Conservation (phyloP, 164 flowering plant genomes). For the Sextonia rubra region DNA sequence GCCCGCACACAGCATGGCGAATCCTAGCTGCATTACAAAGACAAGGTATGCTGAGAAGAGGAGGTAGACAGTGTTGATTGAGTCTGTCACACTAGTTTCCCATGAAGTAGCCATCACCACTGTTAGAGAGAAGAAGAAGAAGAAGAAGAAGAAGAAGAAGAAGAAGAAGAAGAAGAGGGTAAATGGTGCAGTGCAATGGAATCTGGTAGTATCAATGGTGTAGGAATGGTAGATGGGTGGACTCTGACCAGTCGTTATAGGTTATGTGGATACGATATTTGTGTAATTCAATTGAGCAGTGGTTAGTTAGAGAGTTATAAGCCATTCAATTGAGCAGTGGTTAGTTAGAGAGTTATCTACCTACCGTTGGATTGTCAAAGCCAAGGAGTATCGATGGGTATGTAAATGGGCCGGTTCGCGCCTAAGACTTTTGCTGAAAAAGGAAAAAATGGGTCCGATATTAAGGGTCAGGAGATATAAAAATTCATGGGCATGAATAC, state of each 20-base stretch:
- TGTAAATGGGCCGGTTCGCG: no score
- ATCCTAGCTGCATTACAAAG: constrained; percentile 75
- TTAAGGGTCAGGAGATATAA: no score
- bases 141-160: constrained; percentile 3
- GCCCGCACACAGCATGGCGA: constrained; percentile 82
- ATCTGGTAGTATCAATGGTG: background rate
- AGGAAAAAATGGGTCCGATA: no score
- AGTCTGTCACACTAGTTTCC: constrained; percentile 45
- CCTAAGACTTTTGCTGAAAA: no score
- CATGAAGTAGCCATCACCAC: constrained; percentile 36
- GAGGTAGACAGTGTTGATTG: constrained; percentile 47
- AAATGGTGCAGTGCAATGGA: background rate
- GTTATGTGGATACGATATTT: constrained; percentile 9
- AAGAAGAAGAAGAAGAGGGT: background rate
- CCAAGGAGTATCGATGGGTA: no score
- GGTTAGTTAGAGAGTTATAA: background rate
- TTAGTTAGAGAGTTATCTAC: no score
- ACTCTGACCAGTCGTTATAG: constrained; percentile 6
- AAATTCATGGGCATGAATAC: no score
- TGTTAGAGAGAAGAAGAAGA: background rate
- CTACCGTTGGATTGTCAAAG: no score
- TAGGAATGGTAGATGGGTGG: constrained; percentile 18
- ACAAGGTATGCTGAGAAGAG: constrained; percentile 62
- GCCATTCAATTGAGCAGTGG: no score
- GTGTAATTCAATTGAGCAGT: background rate